Base-by-base conservation (phyloP, 2,329 filamentous ascomycete genomes). In the Alternaria angustiovoidea region DNA sequence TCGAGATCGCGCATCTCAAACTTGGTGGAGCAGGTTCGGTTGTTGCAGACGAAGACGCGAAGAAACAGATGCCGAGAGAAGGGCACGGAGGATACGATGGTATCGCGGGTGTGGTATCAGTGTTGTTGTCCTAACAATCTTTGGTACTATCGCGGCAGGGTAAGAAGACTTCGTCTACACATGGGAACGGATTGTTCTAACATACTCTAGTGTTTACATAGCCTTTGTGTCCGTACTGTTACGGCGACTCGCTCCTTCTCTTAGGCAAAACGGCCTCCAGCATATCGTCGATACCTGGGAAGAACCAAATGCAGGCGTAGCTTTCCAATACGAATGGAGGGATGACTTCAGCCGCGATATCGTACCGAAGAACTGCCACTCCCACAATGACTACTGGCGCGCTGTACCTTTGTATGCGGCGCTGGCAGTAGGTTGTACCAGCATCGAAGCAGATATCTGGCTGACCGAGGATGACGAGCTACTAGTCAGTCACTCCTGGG, bases 371-470 rank as follows among this genome's bases (percentile, higher is more conserved):
- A 66, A 65, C 28, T 74, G 69, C 51, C 80, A 81, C 62, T 81
- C 79, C 1, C 80, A 82, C 65, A 81, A 82, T 54, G 79, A 81
- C 55, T 81, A 82, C 71, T 80, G 75, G 75, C 75, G 79, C 11
- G 63, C 66, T 16, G 71, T 81, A 1, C 80, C 80, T 5, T 67
- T 82, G 22, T 80, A 78, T 52, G 64, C 70, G 20, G 80, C 80
- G 3, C 66, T 82, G 0, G 72, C 73, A 5, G 74, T 74, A n/a
- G 81, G 81, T 26, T 80, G 76, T 57, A 53, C 66, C 1, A 62
- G 74, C 47, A 52, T 77, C 9, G 75, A 78, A 57, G 75, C 75
- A 20, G 75, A 77, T n/a, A 62, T 78, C 11, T 76, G 70, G 70
- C 34, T 73, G 12, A 58, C 61, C 9, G 55, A 68, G 5, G 67